Percentiles rank a stretch among this genome's conserved stretches.
Evolutionary conservation across 257 asterid genomes (phyloP).

Genomic region (Ophiorrhiza pumila): DNA sequence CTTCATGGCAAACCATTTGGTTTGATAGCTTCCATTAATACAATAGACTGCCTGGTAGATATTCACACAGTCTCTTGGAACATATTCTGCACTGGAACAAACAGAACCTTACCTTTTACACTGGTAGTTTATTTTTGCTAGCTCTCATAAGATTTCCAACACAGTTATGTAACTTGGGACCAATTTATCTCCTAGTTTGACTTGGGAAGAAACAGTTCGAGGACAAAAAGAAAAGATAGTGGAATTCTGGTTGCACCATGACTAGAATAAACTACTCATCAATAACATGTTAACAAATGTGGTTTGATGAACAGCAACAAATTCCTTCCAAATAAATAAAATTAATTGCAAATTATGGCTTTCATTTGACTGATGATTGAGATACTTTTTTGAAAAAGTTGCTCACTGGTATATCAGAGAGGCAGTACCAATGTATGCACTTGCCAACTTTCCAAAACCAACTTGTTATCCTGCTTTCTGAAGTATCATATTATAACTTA

Average conservation of each 20-base stretch:
- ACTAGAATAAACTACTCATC: neutral
- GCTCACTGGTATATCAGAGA: neutral
- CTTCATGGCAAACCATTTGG: neutral
- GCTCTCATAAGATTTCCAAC: neutral
- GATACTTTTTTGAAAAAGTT: neutral
- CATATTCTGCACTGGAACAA: neutral
- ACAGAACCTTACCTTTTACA: neutral
- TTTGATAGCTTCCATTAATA: neutral
- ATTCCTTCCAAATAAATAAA: neutral
- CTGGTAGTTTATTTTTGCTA: neutral
- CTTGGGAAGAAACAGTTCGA: neutral
- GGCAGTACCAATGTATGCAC: neutral
- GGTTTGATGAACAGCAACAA: neutral
- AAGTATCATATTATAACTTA: neutral
- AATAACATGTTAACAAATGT: neutral
- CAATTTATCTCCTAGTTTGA: neutral
- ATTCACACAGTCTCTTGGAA: neutral
- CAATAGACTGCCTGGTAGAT: neutral
- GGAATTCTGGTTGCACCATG: neutral
- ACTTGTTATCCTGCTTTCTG: neutral
- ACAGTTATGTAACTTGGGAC: neutral
- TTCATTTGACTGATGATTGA: neutral
- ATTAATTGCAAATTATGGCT: neutral
- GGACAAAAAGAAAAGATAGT: neutral
- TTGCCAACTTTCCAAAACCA: neutral